phyloP scores from a whole-genome alignment of 768 basidiomycete genomes.

The Trametes cubensis region DNA sequence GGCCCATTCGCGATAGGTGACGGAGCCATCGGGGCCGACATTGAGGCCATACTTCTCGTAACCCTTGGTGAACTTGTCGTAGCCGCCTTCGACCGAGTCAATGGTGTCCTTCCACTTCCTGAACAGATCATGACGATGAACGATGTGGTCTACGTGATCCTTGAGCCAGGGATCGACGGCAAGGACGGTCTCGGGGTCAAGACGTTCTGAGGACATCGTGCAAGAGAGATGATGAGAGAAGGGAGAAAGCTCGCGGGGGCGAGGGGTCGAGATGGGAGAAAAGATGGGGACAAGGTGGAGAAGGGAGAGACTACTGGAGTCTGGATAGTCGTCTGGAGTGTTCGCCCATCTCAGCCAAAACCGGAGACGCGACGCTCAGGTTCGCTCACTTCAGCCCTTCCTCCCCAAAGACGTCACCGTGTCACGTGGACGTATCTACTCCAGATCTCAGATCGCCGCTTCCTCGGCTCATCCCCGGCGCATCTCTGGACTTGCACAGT shows the following conservation, averaged over 20 bases:
- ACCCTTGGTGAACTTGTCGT: slow-evolving; percentile 76
- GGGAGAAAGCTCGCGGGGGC: neutral
- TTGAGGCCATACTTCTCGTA: slow-evolving; percentile 83
- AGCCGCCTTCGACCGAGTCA: slow-evolving; percentile 79
- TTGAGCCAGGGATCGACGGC: slow-evolving; percentile 74
- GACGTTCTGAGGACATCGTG: slow-evolving; percentile 27
- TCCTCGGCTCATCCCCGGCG: slow-evolving; percentile 17
- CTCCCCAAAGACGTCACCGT: slow-evolving; percentile 14
- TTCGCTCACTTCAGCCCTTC: neutral
- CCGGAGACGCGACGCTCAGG: slow-evolving; percentile 18
- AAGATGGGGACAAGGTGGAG: slow-evolving; percentile 8
- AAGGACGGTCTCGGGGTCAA: slow-evolving; percentile 61
- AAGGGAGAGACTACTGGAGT: neutral
- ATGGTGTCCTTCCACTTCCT: slow-evolving; percentile 78
- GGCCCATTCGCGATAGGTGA: slow-evolving; percentile 95
- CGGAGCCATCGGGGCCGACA: slow-evolving; percentile 62
- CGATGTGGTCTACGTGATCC: slow-evolving; percentile 69
- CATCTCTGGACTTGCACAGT: neutral
- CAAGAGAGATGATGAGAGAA: neutral
- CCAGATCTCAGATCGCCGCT: slow-evolving; percentile 15
- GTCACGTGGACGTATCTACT: slow-evolving; percentile 20
- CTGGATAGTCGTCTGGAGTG: slow-evolving; percentile 7
- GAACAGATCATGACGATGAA: slow-evolving; percentile 67
- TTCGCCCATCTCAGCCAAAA: slow-evolving; percentile 13
- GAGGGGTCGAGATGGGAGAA: neutral